phyloP scores from a whole-genome alignment of 2,329 filamentous ascomycete genomes.

The Cordyceps fumosorosea region DNA sequence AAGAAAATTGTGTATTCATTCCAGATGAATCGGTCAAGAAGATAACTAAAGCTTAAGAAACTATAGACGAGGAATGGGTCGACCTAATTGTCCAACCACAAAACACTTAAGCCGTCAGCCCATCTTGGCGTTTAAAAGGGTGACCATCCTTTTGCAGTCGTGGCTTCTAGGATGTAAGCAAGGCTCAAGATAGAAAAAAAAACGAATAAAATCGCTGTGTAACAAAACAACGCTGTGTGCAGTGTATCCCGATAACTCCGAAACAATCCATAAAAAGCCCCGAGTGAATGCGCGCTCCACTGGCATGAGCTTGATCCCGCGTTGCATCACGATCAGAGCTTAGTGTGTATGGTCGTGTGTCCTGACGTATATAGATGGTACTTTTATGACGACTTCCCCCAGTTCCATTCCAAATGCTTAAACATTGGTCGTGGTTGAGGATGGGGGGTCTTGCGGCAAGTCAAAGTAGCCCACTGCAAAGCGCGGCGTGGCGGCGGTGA shows the following conservation, averaged over 20 bases:
- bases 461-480: neutral
- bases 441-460: no score
- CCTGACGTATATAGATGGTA: neutral
- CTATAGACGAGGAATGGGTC: neutral
- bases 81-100: no score
- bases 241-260: slow-evolving; percentile 9
- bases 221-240: neutral
- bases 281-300: neutral
- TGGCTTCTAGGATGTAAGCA: neutral
- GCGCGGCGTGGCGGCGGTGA: slow-evolving; percentile 10
- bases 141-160: neutral
- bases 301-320: neutral
- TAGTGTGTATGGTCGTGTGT: neutral
- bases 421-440: no score
- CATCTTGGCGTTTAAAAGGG: neutral
- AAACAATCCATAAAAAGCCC: neutral
- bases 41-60: neutral
- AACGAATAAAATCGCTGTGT: neutral
- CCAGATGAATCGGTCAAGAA: slow-evolving; percentile 5
- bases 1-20: neutral
- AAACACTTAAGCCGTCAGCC: no score
- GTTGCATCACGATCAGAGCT: neutral
- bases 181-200: neutral
- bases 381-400: no score
- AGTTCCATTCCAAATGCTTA: no score